These are phyloP conservation scores for Thinopyrum elongatum DNA, from an alignment of 176 grass and related monocot genomes.

Conservation along the genomic window DNA sequence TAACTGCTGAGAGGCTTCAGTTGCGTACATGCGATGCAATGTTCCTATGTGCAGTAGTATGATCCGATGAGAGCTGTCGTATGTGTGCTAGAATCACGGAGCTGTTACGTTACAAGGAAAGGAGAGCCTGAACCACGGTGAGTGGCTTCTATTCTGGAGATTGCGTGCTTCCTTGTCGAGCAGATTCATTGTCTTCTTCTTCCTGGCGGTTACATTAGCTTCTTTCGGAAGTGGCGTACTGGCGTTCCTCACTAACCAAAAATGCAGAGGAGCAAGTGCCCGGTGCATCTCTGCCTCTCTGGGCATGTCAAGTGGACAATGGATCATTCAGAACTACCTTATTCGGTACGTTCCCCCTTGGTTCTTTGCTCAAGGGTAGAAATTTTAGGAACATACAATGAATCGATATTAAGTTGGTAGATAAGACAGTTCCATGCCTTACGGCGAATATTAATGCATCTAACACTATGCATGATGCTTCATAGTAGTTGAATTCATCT, in stretches of 20 bases:
- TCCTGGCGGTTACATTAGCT: not conserved
- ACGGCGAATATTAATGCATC: too few species aligned
- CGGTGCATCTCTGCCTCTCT: not conserved
- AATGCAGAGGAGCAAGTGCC: not conserved
- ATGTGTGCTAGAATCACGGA: not conserved
- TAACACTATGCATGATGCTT: too few species aligned
- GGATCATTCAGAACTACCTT: not conserved
- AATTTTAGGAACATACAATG: too few species aligned
- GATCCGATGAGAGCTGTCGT: not conserved
- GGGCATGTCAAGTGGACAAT: not conserved
- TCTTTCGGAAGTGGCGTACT: not conserved
- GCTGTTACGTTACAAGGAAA: not conserved
- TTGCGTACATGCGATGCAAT: not conserved
- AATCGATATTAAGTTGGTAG: too few species aligned
- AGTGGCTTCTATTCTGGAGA: not conserved
- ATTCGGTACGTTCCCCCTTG: too few species aligned
- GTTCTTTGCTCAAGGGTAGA: too few species aligned
- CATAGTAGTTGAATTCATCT: too few species aligned
- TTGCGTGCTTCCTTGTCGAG: not conserved
- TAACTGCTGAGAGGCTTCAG: not conserved
- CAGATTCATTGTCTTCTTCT: not conserved
- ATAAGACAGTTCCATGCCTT: too few species aligned
- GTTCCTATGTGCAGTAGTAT: not conserved
- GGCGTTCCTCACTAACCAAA: not conserved
- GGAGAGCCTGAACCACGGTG: not conserved